Base-by-base conservation (phyloP, 495 filamentous ascomycete species). In the Penicillium maclennaniae region DNA sequence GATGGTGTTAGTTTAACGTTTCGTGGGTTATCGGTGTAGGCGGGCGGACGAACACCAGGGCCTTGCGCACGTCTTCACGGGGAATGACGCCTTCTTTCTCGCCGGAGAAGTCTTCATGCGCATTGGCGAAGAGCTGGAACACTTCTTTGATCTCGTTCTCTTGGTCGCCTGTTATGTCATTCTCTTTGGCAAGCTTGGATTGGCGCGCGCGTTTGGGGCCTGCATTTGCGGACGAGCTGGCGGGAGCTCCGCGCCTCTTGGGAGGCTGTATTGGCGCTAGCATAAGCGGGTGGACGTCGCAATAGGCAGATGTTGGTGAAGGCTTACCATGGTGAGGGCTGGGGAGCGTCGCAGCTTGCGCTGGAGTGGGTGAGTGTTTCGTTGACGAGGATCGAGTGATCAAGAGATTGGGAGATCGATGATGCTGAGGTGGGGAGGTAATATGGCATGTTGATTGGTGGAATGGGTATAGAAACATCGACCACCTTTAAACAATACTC, bases 81-180 rank as follows among this genome's bases (percentile, higher is more conserved):
- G 81, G 78, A 43, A 96, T 85, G 15, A 91, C 84, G 56, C 85
- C 87, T 43, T 88, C 81, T 51, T 85, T 84, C 56, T 88, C 83
- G 54, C 80, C 78, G 3, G 82, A 76, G 62, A 83, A 83, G 28
- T 84, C 80, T 47, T 86, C 79, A 56, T 77, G 60, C 14, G 60
- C 49, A 3, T 66, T 54, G 1, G 87, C 72, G 69, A 97, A 98
- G 16, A 97, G 78, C 27, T 79, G 70, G 70, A 93, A 98, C 15
- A 91, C 91, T 69, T 96, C 91, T 60, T 83, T 83, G 60, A 98
- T 96, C 68, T 96, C 90, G 57, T 80, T 76, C 66, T 98, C 93
- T 73, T 96, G 87, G 45, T 83, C 82, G 19, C 82, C 83, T 25
- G 83, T 85, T 68, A 98, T 84, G 67, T 88, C 81, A 77, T 97